Conservation (phyloP, 1,284 basidiomycete genomes). For the Pholiota adiposa region DNA sequence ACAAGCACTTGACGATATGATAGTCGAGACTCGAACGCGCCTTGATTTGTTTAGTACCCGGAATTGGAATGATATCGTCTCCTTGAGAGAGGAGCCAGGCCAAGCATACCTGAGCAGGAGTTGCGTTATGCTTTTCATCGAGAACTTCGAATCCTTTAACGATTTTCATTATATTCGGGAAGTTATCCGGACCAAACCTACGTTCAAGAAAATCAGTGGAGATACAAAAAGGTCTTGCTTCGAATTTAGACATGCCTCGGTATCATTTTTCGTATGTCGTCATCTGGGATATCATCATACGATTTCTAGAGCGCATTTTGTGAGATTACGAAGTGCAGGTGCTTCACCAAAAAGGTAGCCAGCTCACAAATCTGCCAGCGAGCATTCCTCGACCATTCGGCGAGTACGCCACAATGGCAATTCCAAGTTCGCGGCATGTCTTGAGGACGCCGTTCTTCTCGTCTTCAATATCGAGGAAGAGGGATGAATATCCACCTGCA, state of each 20-base stretch:
- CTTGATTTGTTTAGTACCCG: constrained; percentile 48
- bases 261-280: constrained; percentile 6
- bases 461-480: constrained; percentile 55
- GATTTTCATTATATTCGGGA: constrained; percentile 56
- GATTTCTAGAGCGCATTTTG: constrained; percentile 3
- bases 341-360: background rate
- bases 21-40: constrained; percentile 19
- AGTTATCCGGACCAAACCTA: constrained; percentile 37
- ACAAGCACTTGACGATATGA: background rate
- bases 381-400: constrained; percentile 67
- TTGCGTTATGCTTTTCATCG: constrained; percentile 46
- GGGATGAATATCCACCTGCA: constrained; percentile 71
- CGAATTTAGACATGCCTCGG: background rate
- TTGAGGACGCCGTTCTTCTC: constrained; percentile 49
- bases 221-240: too few species aligned
- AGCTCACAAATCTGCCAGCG: constrained; percentile 49
- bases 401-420: constrained; percentile 61
- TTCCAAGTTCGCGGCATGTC: constrained; percentile 54
- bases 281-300: constrained; percentile 6
- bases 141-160: constrained; percentile 48
- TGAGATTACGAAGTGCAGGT: too few species aligned
- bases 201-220: background rate
- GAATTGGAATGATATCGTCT: constrained; percentile 53
- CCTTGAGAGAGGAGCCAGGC: constrained; percentile 63
- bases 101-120: constrained; percentile 56